phyloP scores from a whole-genome alignment of 2,329 filamentous ascomycete species.

The Trichoderma koningiopsis region DNA sequence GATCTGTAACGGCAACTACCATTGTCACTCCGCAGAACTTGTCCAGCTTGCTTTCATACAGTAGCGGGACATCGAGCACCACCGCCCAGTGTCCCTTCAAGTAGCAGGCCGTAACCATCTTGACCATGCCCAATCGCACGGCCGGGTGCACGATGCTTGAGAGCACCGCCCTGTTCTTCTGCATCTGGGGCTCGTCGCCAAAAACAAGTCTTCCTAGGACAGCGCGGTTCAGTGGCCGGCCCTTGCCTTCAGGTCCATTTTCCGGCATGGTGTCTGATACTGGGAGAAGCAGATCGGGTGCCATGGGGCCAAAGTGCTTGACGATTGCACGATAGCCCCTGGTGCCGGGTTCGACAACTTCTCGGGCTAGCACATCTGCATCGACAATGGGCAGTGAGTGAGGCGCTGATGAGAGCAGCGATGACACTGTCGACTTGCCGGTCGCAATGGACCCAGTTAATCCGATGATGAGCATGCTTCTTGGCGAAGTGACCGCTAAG shows the following conservation, averaged over 20 bases:
- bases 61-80: conserved; percentile 85
- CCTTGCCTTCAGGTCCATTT: conserved; percentile 60
- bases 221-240: conserved; percentile 79
- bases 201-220: conserved; percentile 86
- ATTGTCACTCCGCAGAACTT: conserved; percentile 80
- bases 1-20: conserved; percentile 82
- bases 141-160: conserved; percentile 94
- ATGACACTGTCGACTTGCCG: conserved; percentile 94
- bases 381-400: conserved; percentile 91
- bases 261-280: conserved; percentile 54
- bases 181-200: conserved; percentile 70
- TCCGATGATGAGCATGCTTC: conserved; percentile 92
- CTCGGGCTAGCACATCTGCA: conserved; percentile 86
- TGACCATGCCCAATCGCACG: conserved; percentile 81
- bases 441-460: conserved; percentile 97
- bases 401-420: conserved; percentile 75
- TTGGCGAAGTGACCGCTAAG: neutral
- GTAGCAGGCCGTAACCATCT: conserved; percentile 71
- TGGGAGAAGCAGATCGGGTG: conserved; percentile 79
- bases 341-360: conserved; percentile 93
- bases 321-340: conserved; percentile 82
- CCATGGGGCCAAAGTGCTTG: conserved; percentile 75
- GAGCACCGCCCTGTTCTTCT: conserved; percentile 72
- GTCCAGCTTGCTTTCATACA: conserved; percentile 89
- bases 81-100: conserved; percentile 81